Base-by-base conservation (phyloP, 768 basidiomycete species). In the Tylopilus sp. region DNA sequence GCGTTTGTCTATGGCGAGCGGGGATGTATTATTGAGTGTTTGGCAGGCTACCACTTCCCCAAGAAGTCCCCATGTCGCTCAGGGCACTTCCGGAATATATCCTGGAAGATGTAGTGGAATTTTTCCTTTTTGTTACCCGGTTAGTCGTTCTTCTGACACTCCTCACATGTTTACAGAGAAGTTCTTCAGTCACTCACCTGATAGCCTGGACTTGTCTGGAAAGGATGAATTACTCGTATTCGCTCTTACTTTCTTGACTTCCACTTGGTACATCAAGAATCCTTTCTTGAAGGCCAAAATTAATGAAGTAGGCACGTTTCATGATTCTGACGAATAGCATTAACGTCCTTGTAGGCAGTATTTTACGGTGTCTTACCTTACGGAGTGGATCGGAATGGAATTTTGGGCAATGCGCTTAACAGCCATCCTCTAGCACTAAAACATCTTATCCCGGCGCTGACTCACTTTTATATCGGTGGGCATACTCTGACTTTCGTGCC, bases 231-330 rank as follows among this genome's bases (percentile, higher is more conserved):
- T 98, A 14, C 74, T 98, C 60, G 82, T 85, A 1, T 98, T 98
- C 71, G 80, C 85, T 19, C 73, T 99, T 60, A 93, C 92, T 3
- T 98, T 98, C 78, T 74, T 99, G 55, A 84, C 87, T 7, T 93
- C 92, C 33, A 96, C 95, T 1, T 93, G 92, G 83, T 98, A 94
- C 68, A 95, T 99, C 78, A 97, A 97, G 76, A 99, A 98, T 61
- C 97, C 97, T 0, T 98, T 96, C 77, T 69, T 99, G 62, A 98
- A 98, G 72, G 84, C 92, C 19, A 96, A 98, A 71, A 88, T 98
- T 55, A 93, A 98, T 58, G 91, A 97, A 66, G 92, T 93, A 57
- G 40, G 78, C 38, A 56, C 6, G 25, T 26, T 36, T 22, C 16
- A 33, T 21, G n/a, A 21, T n/a, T 16, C 22, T 11, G 28, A 12